phyloP scores from a whole-genome alignment of 495 filamentous ascomycete species.

The Coniosporium apollinis region DNA sequence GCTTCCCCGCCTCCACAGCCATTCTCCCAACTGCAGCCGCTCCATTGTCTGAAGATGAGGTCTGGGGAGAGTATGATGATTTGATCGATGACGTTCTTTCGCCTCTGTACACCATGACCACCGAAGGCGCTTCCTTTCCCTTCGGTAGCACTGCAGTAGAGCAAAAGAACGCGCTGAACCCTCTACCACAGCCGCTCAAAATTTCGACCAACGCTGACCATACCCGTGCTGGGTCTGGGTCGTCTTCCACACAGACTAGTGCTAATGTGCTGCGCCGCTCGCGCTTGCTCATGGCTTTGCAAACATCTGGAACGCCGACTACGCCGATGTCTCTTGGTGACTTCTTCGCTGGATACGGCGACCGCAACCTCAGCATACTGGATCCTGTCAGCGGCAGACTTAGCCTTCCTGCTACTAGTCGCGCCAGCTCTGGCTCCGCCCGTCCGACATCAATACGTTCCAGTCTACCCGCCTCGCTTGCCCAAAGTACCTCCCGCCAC shows the following conservation, averaged over 20 bases:
- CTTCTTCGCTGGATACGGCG: slow-evolving; percentile 33
- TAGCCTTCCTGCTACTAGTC: slow-evolving; percentile 24
- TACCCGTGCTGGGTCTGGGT: too few species aligned
- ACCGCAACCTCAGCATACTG: slow-evolving; percentile 27
- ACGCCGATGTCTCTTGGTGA: slow-evolving; percentile 38
- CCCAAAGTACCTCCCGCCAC: slow-evolving; percentile 3
- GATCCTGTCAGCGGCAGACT: slow-evolving; percentile 22
- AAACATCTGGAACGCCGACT: too few species aligned
- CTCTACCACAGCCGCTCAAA: too few species aligned
- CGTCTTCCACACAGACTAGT: too few species aligned
- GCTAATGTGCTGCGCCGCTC: too few species aligned
- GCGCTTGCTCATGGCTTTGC: too few species aligned
- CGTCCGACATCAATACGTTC: slow-evolving; percentile 21
- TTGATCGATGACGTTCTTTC: slow-evolving; percentile 58
- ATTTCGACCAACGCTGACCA: too few species aligned
- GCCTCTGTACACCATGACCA: slow-evolving; percentile 21
- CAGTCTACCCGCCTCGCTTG: slow-evolving; percentile 6
- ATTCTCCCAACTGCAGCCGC: slow-evolving; percentile 40
- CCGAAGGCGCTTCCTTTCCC: too few species aligned
- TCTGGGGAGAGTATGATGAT: slow-evolving; percentile 93
- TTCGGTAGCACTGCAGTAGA: too few species aligned
- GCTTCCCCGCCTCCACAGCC: slow-evolving; percentile 40
- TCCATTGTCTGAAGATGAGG: slow-evolving; percentile 60
- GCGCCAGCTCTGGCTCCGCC: slow-evolving; percentile 31
- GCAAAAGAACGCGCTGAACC: too few species aligned